Percentiles rank a stretch among this genome's conserved stretches.
These are phyloP conservation scores for Arctium minus DNA, from an alignment of 129 eudicot species.

Conservation along the genomic window DNA sequence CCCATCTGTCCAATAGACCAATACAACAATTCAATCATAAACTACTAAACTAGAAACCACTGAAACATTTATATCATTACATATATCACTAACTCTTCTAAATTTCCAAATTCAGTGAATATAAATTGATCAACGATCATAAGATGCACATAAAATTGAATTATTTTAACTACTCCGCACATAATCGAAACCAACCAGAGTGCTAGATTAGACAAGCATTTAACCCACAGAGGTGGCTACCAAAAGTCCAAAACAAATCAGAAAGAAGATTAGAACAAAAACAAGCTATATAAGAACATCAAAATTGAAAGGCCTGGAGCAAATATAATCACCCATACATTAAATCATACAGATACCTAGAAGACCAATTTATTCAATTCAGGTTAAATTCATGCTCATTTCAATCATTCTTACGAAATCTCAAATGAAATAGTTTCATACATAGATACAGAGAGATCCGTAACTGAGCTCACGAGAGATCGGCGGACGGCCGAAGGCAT, in stretches of 20 bases:
- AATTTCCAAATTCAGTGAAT: neutral
- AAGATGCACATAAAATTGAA: neutral
- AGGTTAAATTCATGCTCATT: neutral
- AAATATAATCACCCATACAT: no score
- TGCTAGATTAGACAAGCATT: neutral
- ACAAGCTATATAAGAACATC: no score
- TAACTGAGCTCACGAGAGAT: neutral
- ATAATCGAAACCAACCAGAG: neutral
- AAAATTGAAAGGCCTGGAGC: no score
- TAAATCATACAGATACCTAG: neutral
- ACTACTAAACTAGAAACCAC: neutral
- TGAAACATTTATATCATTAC: neutral
- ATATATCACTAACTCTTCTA: neutral
- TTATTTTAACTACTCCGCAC: neutral
- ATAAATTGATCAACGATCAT: neutral
- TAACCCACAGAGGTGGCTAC: no score
- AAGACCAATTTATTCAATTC: neutral
- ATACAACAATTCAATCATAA: neutral
- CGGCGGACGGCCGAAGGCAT: neutral
- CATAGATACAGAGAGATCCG: neutral
- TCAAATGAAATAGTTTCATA: neutral
- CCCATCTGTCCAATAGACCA: neutral
- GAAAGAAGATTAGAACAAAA: no score
- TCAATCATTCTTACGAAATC: neutral
- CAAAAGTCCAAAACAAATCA: no score